Conservation (phyloP, 257 asterid species). For the Henckelia pumila region DNA sequence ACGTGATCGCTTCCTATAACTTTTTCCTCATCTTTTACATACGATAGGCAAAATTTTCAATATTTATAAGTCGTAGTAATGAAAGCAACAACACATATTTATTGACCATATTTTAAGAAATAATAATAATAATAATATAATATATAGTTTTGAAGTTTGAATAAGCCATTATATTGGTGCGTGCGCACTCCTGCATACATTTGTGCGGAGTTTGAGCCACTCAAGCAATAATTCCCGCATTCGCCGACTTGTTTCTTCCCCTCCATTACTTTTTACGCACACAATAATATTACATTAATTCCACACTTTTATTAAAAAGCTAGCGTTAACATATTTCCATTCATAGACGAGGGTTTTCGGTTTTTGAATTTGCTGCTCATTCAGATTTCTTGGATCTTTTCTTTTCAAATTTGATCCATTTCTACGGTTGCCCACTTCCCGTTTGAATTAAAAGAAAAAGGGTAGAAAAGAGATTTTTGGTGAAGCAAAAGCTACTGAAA, state of each 20-base stretch:
- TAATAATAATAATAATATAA: no score
- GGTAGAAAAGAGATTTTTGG: not conserved
- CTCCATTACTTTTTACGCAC: constrained; percentile 3
- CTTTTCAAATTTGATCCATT: constrained; percentile 23
- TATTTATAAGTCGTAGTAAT: no score
- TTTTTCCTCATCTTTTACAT: no score
- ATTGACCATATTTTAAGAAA: no score
- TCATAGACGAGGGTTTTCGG: not conserved
- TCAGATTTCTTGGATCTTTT: constrained; percentile 10
- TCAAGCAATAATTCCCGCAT: constrained; percentile 54
- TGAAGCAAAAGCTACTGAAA: constrained; percentile 6
- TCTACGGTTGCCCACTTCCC: constrained; percentile 14
- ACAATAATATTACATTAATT: not conserved
- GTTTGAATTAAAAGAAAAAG: constrained; percentile 22
- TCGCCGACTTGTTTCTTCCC: constrained; percentile 38
- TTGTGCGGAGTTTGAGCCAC: constrained; percentile 42
- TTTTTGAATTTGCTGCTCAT: constrained; percentile 28
- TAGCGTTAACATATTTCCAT: not conserved
- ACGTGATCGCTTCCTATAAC: no score
- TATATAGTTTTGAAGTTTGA: not conserved
- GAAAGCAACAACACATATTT: not conserved
- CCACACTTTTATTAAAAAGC: not conserved
- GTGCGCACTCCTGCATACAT: constrained; percentile 13
- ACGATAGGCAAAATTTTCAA: no score
- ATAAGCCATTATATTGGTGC: not conserved